Conservation (phyloP, 2,329 filamentous ascomycete species). For the Penicillium sp. region DNA sequence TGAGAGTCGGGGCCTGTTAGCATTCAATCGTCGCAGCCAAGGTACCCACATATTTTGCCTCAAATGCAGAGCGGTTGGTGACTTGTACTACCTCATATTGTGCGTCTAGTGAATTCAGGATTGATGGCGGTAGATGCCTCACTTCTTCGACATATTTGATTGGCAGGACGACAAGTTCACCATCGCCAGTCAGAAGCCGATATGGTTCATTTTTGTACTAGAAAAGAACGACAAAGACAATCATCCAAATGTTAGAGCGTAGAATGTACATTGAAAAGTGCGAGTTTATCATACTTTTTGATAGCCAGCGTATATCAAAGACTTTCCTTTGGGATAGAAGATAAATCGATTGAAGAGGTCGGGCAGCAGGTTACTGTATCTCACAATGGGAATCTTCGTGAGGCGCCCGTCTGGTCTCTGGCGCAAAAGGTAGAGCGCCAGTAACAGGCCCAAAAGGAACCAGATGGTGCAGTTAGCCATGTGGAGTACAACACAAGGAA, state of each 20-base stretch:
- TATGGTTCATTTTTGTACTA: constrained; percentile 25
- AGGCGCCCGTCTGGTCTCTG: constrained; percentile 6
- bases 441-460: constrained; percentile 8
- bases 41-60: no score
- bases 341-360: constrained; percentile 22
- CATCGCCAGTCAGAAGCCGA: constrained; percentile 25
- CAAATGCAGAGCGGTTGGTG: no score
- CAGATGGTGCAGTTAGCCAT: constrained; percentile 7
- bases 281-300: constrained; percentile 12
- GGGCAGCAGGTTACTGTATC: constrained; percentile 16
- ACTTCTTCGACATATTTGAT: constrained; percentile 24
- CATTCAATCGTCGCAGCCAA: no score
- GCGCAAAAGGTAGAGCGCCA: constrained; percentile 8
- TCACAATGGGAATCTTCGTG: constrained; percentile 20
- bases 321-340: constrained; percentile 18
- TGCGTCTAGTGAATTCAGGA: constrained; percentile 24
- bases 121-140: constrained; percentile 11
- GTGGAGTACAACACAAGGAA: background rate
- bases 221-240: background rate
- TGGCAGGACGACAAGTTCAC: constrained; percentile 26
- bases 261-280: no score
- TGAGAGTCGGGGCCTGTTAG: background rate
- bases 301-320: constrained; percentile 24
- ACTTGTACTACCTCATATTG: constrained; percentile 19
- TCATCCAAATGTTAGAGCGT: no score